phyloP scores from a whole-genome alignment of 2,329 filamentous ascomycete genomes.

The Pseudogymnoascus sp. region DNA sequence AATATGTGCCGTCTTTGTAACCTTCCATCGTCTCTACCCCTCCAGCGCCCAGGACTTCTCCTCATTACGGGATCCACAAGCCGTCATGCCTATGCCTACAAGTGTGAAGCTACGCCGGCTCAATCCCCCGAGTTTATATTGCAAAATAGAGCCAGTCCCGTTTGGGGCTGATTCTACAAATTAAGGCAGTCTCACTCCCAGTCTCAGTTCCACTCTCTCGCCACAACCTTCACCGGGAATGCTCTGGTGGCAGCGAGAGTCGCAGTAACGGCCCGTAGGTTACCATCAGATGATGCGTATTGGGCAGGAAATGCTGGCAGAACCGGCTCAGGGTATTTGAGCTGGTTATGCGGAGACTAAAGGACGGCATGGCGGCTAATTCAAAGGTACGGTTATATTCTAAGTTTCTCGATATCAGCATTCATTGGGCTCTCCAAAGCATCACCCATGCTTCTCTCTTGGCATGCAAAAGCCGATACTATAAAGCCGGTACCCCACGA shows the following conservation, averaged over 20 bases:
- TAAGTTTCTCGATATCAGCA: not conserved
- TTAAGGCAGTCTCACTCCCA: not conserved
- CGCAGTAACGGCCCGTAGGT: not conserved
- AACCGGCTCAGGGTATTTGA: not conserved
- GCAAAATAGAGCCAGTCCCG: not conserved
- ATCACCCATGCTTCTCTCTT: not conserved
- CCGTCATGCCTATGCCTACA: not conserved
- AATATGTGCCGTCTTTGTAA: not conserved
- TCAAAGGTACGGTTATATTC: not conserved
- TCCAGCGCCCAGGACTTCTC: not conserved
- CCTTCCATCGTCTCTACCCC: not conserved
- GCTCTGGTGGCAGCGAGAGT: not conserved
- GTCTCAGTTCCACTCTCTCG: not conserved
- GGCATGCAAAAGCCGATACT: not conserved
- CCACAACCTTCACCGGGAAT: not conserved
- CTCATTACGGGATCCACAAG: conserved; percentile 4
- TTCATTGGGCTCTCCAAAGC: not conserved
- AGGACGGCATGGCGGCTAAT: not conserved
- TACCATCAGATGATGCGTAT: conserved; percentile 3
- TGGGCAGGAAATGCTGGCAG: not conserved
- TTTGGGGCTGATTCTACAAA: not conserved
- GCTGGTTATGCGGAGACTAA: not conserved
- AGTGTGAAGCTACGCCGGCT: not conserved
- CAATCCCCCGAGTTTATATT: not conserved
- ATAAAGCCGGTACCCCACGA: not conserved